phyloP scores from a whole-genome alignment of 441 rosid species.

The Populus hybrid region DNA sequence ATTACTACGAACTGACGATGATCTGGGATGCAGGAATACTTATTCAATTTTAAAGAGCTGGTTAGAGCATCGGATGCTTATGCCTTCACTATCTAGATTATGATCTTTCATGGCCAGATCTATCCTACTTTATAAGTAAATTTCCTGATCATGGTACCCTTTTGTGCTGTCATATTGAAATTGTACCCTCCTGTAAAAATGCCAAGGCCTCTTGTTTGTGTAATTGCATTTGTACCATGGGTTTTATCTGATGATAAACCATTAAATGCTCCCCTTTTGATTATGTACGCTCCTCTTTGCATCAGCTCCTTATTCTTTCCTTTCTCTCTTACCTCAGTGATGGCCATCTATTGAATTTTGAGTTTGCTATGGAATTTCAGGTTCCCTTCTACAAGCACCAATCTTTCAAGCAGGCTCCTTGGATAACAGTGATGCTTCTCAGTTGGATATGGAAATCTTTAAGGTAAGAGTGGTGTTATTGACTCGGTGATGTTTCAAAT shows the following conservation, averaged over 20 bases:
- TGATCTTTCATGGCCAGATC: slow-evolving; percentile 40
- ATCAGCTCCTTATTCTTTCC: not conserved
- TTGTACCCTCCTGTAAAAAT: not conserved
- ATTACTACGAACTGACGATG: slow-evolving; percentile 30
- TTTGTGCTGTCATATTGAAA: not conserved
- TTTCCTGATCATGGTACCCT: not conserved
- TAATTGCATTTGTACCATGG: not conserved
- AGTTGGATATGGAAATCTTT: slow-evolving; percentile 19
- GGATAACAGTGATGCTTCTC: slow-evolving; percentile 24
- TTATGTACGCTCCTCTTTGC: not conserved
- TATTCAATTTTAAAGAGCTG: slow-evolving; percentile 52
- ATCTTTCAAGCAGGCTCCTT: slow-evolving; percentile 2
- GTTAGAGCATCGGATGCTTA: slow-evolving; percentile 47
- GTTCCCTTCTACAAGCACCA: not conserved
- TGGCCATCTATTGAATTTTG: not conserved
- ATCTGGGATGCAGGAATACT: slow-evolving; percentile 55
- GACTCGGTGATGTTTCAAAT: not conserved
- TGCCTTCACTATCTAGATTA: slow-evolving; percentile 56
- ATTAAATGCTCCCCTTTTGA: not conserved
- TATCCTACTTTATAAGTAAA: slow-evolving; percentile 17
- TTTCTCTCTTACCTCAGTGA: not conserved
- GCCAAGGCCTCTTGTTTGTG: not conserved
- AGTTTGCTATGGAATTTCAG: slow-evolving; percentile 11
- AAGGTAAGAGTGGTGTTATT: slow-evolving; percentile 33
- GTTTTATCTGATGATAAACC: not conserved